Base-by-base conservation (phyloP, 2,329 filamentous ascomycete species). In the Sarocladiaceae sp. region DNA sequence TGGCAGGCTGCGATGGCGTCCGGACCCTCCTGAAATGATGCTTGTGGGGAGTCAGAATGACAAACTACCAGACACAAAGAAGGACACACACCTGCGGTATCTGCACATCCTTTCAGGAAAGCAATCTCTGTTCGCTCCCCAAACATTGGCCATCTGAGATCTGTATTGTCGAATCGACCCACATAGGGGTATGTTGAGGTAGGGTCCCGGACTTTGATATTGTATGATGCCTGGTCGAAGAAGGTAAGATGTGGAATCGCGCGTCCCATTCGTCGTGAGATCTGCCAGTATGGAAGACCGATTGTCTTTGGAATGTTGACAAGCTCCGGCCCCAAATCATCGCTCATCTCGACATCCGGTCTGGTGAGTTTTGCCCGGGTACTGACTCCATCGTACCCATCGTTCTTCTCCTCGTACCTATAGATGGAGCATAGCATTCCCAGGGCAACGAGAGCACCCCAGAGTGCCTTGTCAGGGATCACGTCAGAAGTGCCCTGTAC, bases 381-480 rank as follows among this genome's bases (percentile, higher is more conserved):
- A 31, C 58, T 64, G 19, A 74, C 63, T n/a, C 72, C 72, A 12
- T 76, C 69, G 43, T 66, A 68, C 0, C 72, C 73, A 51, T 76
- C 70, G 47, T 76, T 67, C 47, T 67, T 68, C 27, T 72, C 70
- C 45, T 76, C 72, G 42, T 72, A 76, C 6, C 72, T 59, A 48
- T 74, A 76, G 40, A 77, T 74, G 2, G 69, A 72, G 47, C 70
- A 75, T 1, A 77, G 54, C 60, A 77, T 73, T 0, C 72, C 73
- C 0, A 76, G 58, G 0, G 69, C 65, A 0, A 77, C 72, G 1
- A 75, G 52, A 0, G 72, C 73, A 2, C 70, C 73, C 74, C 73
- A 77, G 2, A 77, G 56, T 0, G 73, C 74, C 43, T 62, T 59
- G 46, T 76, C 71, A 0, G 74, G 71, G 16, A 78, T 72, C 4